A percentile compares a stretch with the other conserved stretches of the same genome.
phyloP scores from a whole-genome alignment of 1,139 yeast species.

The Saccharomyces pastorianus region DNA sequence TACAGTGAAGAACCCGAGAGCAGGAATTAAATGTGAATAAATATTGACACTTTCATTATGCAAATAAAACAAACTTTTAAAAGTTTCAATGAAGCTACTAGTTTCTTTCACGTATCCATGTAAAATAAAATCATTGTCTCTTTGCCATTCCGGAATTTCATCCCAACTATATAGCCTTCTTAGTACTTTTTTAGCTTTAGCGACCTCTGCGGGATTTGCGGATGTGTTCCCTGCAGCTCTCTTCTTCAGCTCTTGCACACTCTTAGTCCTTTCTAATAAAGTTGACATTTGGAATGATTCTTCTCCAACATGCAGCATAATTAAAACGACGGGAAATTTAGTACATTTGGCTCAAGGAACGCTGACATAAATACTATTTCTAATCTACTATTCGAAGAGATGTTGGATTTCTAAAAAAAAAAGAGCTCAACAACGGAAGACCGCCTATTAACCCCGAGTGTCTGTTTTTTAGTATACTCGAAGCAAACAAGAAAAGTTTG shows the following conservation, averaged over 20 bases:
- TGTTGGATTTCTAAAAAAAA: neutral
- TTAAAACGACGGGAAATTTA: neutral
- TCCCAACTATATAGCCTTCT: slow-evolving; percentile 32
- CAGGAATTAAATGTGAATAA: slow-evolving; percentile 72
- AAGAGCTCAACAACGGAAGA: slow-evolving; percentile 1
- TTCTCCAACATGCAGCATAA: neutral
- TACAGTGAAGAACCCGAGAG: slow-evolving; percentile 34
- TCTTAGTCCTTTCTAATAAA: neutral
- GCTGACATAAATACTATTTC: neutral
- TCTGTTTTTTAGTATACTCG: neutral
- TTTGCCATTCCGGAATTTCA: slow-evolving; percentile 74
- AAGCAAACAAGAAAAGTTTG: neutral
- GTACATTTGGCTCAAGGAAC: neutral
- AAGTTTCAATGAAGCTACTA: slow-evolving; percentile 42
- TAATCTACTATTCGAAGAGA: neutral
- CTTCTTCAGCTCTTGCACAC: neutral
- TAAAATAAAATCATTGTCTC: slow-evolving; percentile 70
- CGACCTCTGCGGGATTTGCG: slow-evolving; percentile 4
- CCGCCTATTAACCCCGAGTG: slow-evolving; percentile 1
- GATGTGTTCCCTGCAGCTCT: neutral
- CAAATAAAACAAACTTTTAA: slow-evolving; percentile 52
- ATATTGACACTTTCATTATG: slow-evolving; percentile 85
- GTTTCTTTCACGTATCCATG: slow-evolving; percentile 75
- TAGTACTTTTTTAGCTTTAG: neutral
- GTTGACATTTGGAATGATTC: neutral